A percentile compares a stretch with the other conserved stretches of the same genome.
Conservation (phyloP, 1,139 yeast species). For the Taphrina flavorubra region DNA sequence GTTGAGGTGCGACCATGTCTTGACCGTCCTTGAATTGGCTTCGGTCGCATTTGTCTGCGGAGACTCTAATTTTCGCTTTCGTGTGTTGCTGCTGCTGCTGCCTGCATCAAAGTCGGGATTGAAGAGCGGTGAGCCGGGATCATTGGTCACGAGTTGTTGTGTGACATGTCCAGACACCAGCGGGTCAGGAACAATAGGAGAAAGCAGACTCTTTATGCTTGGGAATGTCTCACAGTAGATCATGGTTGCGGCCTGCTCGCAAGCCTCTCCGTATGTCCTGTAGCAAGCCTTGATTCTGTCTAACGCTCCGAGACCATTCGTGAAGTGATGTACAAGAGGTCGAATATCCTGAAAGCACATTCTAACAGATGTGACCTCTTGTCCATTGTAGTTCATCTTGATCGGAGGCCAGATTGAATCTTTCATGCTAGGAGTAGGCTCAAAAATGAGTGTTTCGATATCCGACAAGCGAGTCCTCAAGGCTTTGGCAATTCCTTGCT, state of each 20-base stretch:
- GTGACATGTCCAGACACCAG: not conserved
- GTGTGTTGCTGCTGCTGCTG: not conserved
- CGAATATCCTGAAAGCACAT: slow-evolving; percentile 1
- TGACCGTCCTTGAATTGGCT: not conserved
- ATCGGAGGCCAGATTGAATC: slow-evolving; percentile 1
- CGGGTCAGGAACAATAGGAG: not conserved
- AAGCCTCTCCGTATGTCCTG: not conserved
- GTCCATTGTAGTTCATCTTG: not conserved
- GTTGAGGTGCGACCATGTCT: slow-evolving; percentile 6
- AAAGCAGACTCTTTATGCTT: not conserved
- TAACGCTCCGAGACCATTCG: not conserved
- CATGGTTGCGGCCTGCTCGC: slow-evolving; percentile 11
- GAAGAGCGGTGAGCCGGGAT: not conserved
- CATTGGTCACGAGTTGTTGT: not conserved
- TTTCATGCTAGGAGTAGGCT: not conserved
- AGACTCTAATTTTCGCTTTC: not conserved
- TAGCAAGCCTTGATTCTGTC: slow-evolving; percentile 10
- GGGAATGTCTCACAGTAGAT: slow-evolving; percentile 16
- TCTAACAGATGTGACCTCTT: slow-evolving; percentile 2
- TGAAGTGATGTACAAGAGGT: not conserved
- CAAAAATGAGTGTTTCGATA: not conserved
- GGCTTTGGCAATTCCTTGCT: not conserved
- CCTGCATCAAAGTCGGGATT: not conserved
- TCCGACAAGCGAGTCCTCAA: not conserved
- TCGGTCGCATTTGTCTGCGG: no score